Evolutionary conservation across 2,329 filamentous ascomycete genomes (phyloP), one percentile per base, ranked within the genome.

Genomic region (Ceratocystis variospora): DNA sequence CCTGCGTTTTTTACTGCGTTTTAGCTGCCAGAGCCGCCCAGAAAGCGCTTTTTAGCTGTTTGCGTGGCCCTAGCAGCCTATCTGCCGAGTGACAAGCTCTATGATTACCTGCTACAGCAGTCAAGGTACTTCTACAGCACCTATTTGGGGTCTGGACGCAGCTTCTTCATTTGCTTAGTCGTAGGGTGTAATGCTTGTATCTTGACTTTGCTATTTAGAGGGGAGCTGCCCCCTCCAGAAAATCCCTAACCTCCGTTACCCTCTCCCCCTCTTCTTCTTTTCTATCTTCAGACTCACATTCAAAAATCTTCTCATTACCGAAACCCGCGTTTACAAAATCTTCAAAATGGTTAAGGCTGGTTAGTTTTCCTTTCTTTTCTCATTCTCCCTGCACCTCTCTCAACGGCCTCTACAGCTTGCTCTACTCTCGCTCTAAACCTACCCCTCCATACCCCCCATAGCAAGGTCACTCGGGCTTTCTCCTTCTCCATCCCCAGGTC

Each of bases 311-410:
- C 33, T 67, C 59, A 61, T 45, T 31, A 28, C 44, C 25, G 50
- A 66, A 63, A 65, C 62, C 46, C 66, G 44, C 63, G 62, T 69
- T 62, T 44, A 65, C 17, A 19, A 61, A 63, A 65, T 33, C 22
- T 67, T 68, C 68, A 70, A 70, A 70, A 70, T 70, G 69, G 69
- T 70, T 65, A 70, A 70, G 69, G 69, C 69, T 69, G 69, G 69
- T 70, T 67, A 62, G 69, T 69, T 22, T 31, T 28, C 31, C 28
- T 59, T 64, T 61, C 37, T 53, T 19, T 61, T 53, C 41, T 63
- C 62, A 41, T 41, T 41, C 37, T 41, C 37, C 8, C 37, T 41
- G 37, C 37, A 12, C 37, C 62, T 28, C n/a, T 44, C 10, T 48
- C 44, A 33, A 45, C n/a, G 19, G 12, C 28, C 48, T n/a, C 33